Evolutionary conservation across 1,284 basidiomycete genomes (phyloP).

Genomic region (Pterulicium gracile): DNA sequence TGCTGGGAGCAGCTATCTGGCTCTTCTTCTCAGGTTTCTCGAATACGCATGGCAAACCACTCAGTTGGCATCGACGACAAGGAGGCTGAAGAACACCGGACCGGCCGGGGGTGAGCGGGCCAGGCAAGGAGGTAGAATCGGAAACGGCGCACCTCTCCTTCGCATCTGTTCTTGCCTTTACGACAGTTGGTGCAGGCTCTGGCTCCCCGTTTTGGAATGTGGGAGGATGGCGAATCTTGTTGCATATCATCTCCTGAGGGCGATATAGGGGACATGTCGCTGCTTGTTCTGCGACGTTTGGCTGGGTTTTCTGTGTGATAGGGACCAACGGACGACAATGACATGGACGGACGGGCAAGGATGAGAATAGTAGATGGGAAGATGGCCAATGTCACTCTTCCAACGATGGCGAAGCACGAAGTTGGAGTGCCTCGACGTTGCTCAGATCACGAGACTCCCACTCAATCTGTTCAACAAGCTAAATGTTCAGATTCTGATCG

Average conservation of each 20-base stretch:
- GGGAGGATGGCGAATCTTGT: conserved; percentile 19
- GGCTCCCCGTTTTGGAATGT: conserved; percentile 73
- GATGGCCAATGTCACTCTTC: not conserved
- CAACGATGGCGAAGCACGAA: not conserved
- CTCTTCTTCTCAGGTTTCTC: conserved; percentile 88
- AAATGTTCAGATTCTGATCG: too few relatives aligned
- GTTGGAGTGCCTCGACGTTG: too few relatives aligned
- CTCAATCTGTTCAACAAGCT: too few relatives aligned
- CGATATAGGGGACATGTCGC: conserved; percentile 16
- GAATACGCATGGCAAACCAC: conserved; percentile 78
- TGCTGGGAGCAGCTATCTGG: conserved; percentile 52
- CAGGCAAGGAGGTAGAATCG: conserved; percentile 42
- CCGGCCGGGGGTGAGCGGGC: conserved; percentile 55
- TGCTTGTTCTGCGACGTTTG: conserved; percentile 27
- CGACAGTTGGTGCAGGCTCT: conserved; percentile 23
- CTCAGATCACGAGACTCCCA: conserved; percentile 2
- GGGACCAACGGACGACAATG: conserved; percentile 28
- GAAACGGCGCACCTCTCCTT: conserved; percentile 58
- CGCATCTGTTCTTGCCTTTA: conserved; percentile 25
- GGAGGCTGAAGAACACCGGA: conserved; percentile 56
- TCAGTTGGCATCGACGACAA: conserved; percentile 81
- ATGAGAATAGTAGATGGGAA: conserved; percentile 1
- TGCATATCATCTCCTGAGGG: not conserved
- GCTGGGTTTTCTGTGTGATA: conserved; percentile 28
- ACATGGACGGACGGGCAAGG: conserved; percentile 25